Conservation (phyloP, 352 stramenopile genomes). For the Vaucheria bursata region DNA sequence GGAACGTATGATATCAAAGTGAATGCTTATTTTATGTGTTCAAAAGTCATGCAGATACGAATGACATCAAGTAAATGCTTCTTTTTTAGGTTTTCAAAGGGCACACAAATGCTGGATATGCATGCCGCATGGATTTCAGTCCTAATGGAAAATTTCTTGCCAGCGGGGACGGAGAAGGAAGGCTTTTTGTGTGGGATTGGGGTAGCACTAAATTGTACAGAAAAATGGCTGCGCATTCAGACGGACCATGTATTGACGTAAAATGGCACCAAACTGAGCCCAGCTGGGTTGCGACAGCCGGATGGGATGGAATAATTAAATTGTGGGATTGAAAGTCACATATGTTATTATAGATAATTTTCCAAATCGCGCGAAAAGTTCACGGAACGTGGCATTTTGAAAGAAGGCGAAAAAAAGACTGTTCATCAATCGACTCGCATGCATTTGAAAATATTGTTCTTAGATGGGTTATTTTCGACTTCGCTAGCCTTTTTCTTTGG, state of each 20-base stretch:
- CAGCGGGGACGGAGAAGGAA: constrained; percentile 90
- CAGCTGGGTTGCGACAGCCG: constrained; percentile 88
- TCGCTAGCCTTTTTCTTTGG: no score
- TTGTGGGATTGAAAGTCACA: constrained; percentile 97
- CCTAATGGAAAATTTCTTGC: constrained; percentile 89
- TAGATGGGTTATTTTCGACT: no score
- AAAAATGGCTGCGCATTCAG: constrained; percentile 64
- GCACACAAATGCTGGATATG: constrained; percentile 87
- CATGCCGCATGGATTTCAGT: constrained; percentile 84
- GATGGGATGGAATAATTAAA: constrained; percentile 98
- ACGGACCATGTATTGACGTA: constrained; percentile 81
- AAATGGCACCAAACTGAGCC: constrained; percentile 95
- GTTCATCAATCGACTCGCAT: no score
- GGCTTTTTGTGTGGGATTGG: constrained; percentile 98
- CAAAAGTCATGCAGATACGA: no score
- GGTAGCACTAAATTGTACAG: constrained; percentile 77
- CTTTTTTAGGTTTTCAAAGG: constrained; percentile 74
- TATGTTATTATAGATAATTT: no score
- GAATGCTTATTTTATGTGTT: no score
- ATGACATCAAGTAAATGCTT: no score
- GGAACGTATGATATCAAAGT: no score
- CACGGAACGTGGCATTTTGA: no score
- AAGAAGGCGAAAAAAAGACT: no score
- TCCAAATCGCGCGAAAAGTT: no score
- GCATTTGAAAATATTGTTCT: no score